Percentiles rank a stretch among this genome's conserved stretches.
phyloP scores from a whole-genome alignment of 2,329 filamentous ascomycete genomes.

The Aciculosporium take region DNA sequence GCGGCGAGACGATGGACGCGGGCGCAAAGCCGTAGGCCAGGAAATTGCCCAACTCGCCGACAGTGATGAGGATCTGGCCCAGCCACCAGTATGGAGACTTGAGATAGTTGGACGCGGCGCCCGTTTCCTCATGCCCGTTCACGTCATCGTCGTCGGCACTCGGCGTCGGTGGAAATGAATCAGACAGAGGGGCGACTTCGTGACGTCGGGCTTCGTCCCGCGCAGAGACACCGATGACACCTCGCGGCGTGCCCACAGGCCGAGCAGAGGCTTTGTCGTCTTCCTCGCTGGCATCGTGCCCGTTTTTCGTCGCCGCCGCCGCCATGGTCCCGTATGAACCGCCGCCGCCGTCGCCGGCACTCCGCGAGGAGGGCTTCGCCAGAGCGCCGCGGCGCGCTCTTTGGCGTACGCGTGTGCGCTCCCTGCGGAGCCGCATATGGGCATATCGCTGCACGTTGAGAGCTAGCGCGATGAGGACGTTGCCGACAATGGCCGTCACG shows the following conservation, averaged over 20 bases:
- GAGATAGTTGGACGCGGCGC: constrained; percentile 61
- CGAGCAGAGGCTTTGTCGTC: constrained; percentile 12
- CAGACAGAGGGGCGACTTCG: constrained; percentile 38
- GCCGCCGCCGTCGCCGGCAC: constrained; percentile 13
- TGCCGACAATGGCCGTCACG: constrained; percentile 79
- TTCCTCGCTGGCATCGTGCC: constrained; percentile 8
- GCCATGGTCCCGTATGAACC: constrained; percentile 23
- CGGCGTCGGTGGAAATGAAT: constrained; percentile 30
- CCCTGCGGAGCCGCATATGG: constrained; percentile 67
- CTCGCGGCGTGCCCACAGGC: constrained; percentile 17
- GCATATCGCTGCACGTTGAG: constrained; percentile 95
- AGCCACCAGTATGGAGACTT: constrained; percentile 93
- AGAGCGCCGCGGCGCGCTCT: constrained; percentile 39
- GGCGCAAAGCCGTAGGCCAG: constrained; percentile 95
- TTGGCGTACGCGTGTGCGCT: constrained; percentile 45
- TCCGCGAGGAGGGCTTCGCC: constrained; percentile 30
- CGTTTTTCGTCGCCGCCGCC: constrained; percentile 6
- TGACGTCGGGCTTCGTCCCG: constrained; percentile 13
- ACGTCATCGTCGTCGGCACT: constrained; percentile 13
- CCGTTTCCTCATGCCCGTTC: constrained; percentile 19
- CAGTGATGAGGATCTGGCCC: constrained; percentile 79
- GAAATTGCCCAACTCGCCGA: constrained; percentile 93
- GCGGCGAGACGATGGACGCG: constrained; percentile 88
- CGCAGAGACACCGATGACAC: constrained; percentile 16
- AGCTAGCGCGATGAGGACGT: constrained; percentile 85